Base-by-base conservation (phyloP, 2,329 filamentous ascomycete genomes). In the Epichloe typhina region DNA sequence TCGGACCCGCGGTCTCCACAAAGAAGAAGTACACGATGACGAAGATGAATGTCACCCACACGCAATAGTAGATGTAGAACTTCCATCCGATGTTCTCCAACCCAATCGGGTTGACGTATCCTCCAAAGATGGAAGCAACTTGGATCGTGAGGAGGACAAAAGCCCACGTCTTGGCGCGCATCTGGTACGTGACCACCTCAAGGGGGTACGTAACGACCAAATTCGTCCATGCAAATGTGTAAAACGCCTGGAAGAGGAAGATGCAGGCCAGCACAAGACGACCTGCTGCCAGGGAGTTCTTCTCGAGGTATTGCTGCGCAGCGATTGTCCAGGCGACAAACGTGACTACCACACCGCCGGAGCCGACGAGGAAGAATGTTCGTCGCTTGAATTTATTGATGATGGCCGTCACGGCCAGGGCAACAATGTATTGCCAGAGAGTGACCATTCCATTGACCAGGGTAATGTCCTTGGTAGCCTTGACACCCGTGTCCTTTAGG, bases 211-310 rank as follows among this genome's bases (percentile, higher is more conserved):
- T 69, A 0, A 72, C 68, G 2, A 71, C 63, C 42, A 72, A 42
- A 7, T 69, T 69, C 0, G 67, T 71, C 70, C 69, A 73, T 1
- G 66, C 69, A 36, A 70, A 62, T 0, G 65, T 69, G 49, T 72
- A 72, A 37, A 70, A 69, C 0, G 59, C 62, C 26, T 69, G 64
- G 55, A 69, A 71, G 36, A 71, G 48, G 53, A 72, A 72, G 50
- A 72, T 69, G 50, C 66, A 71, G 0, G 66, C 67, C 3, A 72
- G 55, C 0, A 71, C 69, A 0, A 68, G 56, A 1, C 64, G 62
- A 0, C 66, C 67, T 0, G 59, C 65, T 0, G 59, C 58, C 0
- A 66, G 19, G 3, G 62, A 67, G 3, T 57, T 57, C 4, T 55
- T 52, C 35, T 68, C 64, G 0, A 66, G 60, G 39, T 68, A 71